Evolutionary conservation across 495 filamentous ascomycete genomes (phyloP).

Genomic region (Penicillium nucicola): DNA sequence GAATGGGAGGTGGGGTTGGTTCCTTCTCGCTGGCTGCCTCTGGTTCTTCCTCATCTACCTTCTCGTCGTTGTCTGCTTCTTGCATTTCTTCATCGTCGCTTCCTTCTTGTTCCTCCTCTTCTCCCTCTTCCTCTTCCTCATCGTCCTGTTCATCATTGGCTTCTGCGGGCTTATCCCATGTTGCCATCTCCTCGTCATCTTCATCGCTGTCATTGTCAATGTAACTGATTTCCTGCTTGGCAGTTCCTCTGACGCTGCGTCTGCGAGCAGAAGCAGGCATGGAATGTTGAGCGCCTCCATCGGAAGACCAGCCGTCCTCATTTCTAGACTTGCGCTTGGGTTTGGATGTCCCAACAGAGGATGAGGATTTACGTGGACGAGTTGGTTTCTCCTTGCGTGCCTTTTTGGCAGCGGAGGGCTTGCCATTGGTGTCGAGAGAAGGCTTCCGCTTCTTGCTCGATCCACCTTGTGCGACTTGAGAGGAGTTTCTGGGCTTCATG

Average conservation of each 20-base stretch:
- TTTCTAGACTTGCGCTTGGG: conserved; percentile 34
- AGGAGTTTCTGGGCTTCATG: conserved; percentile 38
- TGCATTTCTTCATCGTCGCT: conserved; percentile 23
- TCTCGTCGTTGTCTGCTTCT: conserved; percentile 20
- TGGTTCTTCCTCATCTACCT: conserved; percentile 22
- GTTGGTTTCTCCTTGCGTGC: conserved; percentile 32
- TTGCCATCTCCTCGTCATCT: conserved; percentile 52
- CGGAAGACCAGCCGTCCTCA: conserved; percentile 44
- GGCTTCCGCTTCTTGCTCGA: conserved; percentile 48
- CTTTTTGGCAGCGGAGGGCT: conserved; percentile 41
- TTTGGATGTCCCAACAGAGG: conserved; percentile 32
- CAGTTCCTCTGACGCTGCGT: conserved; percentile 39
- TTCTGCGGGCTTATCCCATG: conserved; percentile 22
- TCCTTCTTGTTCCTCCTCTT: conserved; percentile 23
- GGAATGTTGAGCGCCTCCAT: conserved; percentile 25
- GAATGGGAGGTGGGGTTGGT: conserved; percentile 16
- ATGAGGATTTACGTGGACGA: conserved; percentile 40
- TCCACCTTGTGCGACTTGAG: conserved; percentile 18
- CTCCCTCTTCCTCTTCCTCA: conserved; percentile 16
- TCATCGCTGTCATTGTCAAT: conserved; percentile 53
- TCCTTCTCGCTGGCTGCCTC: conserved; percentile 20
- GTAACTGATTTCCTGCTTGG: conserved; percentile 43
- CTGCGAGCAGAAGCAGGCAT: conserved; percentile 29
- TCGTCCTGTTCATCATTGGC: conserved; percentile 34
- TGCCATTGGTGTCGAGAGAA: conserved; percentile 26